Percentiles rank a stretch among this genome's conserved stretches.
Conservation (phyloP, 441 rosid genomes). For the Pelargonium citronellum region DNA sequence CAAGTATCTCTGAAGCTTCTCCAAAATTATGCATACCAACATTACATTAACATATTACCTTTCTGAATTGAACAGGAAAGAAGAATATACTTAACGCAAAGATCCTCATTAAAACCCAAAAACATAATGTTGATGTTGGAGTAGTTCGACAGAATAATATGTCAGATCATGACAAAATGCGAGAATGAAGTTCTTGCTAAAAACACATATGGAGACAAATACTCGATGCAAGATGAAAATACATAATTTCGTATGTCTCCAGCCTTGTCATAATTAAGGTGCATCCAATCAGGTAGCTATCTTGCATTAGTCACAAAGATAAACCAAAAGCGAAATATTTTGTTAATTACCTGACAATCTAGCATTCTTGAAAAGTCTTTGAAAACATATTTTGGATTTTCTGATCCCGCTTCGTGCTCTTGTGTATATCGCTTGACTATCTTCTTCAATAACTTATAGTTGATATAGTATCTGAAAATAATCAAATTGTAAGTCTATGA, state of each 20-base stretch:
- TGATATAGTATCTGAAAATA: slow-evolving; percentile 39
- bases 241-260: neutral
- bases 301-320: neutral
- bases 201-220: neutral
- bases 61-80: neutral
- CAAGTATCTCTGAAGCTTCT: no score
- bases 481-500: neutral
- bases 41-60: neutral
- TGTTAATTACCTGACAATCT: slow-evolving; percentile 41
- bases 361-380: slow-evolving; percentile 41
- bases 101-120: neutral
- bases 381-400: slow-evolving; percentile 33
- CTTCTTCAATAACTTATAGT: slow-evolving; percentile 45
- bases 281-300: neutral
- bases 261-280: neutral
- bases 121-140: neutral
- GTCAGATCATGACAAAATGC: neutral
- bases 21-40: neutral
- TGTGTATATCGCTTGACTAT: slow-evolving; percentile 38
- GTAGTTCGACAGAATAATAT: neutral
- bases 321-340: neutral
- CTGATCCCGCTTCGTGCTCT: slow-evolving; percentile 30
- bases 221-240: neutral
- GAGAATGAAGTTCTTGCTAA: neutral
- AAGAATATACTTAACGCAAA: neutral